These are phyloP conservation scores for Phaeoacremonium minimum DNA, from an alignment of 2,329 filamentous ascomycete genomes.

Conservation along the genomic window DNA sequence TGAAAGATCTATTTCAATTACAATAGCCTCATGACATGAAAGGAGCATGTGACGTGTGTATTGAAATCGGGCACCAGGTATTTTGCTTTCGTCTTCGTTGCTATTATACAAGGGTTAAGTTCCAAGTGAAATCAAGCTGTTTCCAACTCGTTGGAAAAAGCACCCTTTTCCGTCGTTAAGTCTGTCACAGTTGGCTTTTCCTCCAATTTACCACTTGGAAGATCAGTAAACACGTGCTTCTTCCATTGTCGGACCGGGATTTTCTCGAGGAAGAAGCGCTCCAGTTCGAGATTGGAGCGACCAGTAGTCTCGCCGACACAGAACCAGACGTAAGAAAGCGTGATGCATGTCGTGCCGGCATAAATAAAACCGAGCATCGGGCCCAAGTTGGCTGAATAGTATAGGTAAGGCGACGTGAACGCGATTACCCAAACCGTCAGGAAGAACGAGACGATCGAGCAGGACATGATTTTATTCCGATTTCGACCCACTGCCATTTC, in stretches of 20 bases:
- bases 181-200: too few species aligned
- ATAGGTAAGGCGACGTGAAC: constrained; percentile 34
- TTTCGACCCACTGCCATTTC: constrained; percentile 39
- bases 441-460: constrained; percentile 33
- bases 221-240: not conserved
- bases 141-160: too few species aligned
- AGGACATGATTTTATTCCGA: constrained; percentile 38
- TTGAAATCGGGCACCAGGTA: too few species aligned
- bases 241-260: constrained; percentile 19
- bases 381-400: constrained; percentile 30
- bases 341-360: constrained; percentile 24
- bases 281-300: constrained; percentile 21
- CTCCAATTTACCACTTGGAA: too few species aligned
- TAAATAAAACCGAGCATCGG: constrained; percentile 33
- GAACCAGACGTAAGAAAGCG: constrained; percentile 29
- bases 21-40: too few species aligned
- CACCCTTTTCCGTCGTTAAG: too few species aligned
- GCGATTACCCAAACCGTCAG: constrained; percentile 28
- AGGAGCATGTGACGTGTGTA: too few species aligned
- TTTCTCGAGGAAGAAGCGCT: constrained; percentile 15
- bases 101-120: too few species aligned
- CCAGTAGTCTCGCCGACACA: constrained; percentile 25
- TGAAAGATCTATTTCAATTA: too few species aligned
- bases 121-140: too few species aligned
- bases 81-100: too few species aligned